phyloP scores from a whole-genome alignment of 305 asterid genomes.

The Solanum hybrid region DNA sequence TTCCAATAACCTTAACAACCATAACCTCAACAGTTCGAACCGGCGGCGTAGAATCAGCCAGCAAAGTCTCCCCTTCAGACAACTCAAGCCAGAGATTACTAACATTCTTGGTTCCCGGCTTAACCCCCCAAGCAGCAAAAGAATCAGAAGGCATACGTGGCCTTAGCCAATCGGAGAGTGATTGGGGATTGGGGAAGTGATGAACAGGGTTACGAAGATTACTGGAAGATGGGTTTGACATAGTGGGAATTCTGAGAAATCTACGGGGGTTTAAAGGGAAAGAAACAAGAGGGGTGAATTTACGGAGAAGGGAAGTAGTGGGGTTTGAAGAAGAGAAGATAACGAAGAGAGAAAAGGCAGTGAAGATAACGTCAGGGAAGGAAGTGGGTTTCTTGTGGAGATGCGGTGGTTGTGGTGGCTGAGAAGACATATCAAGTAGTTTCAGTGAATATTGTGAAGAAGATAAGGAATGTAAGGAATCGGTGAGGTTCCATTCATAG shows the following conservation, averaged over 20 bases:
- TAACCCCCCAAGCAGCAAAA: slow-evolving; percentile 87
- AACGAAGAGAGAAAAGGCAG: slow-evolving; percentile 62
- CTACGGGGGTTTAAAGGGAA: slow-evolving; percentile 45
- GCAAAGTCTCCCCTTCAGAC: slow-evolving; percentile 62
- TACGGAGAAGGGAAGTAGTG: slow-evolving; percentile 26
- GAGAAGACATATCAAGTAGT: slow-evolving; percentile 24
- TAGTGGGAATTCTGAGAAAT: slow-evolving; percentile 38
- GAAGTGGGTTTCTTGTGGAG: slow-evolving; percentile 38
- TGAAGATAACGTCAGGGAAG: slow-evolving; percentile 62
- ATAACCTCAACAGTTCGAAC: slow-evolving; percentile 74
- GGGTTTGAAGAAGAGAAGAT: slow-evolving; percentile 53
- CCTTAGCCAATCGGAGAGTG: slow-evolving; percentile 82
- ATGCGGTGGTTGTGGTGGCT: slow-evolving; percentile 19
- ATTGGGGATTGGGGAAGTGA: slow-evolving; percentile 66
- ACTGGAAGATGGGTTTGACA: slow-evolving; percentile 31
- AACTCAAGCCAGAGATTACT: slow-evolving; percentile 84
- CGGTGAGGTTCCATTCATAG: not conserved
- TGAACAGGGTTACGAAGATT: slow-evolving; percentile 27
- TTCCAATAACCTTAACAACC: slow-evolving; percentile 49
- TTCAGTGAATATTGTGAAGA: not conserved
- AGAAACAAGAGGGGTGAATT: slow-evolving; percentile 13
- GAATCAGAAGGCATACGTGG: slow-evolving; percentile 67
- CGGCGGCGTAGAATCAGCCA: slow-evolving; percentile 72
- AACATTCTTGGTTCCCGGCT: slow-evolving; percentile 83
- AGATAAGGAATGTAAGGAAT: not conserved